phyloP scores from a whole-genome alignment of 148 eudicot genomes.

The Heliamphora exappendiculata region DNA sequence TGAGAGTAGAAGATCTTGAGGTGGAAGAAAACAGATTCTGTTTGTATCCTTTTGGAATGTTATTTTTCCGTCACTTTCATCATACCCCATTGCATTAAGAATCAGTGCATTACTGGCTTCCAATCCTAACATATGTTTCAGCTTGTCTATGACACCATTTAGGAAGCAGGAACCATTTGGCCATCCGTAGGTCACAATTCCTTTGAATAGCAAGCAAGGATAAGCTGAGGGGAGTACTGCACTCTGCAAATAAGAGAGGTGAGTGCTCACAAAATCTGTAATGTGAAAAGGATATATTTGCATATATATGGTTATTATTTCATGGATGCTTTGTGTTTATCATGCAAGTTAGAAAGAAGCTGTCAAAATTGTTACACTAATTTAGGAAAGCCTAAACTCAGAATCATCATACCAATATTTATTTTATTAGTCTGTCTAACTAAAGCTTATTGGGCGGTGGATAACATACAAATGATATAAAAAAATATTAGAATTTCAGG shows the following conservation, averaged over 20 bases:
- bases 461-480: too few relatives aligned
- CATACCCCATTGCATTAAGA: constrained; percentile 36
- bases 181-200: constrained; percentile 26
- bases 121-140: constrained; percentile 11
- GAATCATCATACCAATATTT: too few relatives aligned
- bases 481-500: too few relatives aligned
- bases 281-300: not conserved
- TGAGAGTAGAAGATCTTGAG: constrained; percentile 24
- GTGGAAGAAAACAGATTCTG: constrained; percentile 15
- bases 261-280: not conserved
- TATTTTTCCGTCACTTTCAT: constrained; percentile 24
- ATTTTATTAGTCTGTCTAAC: too few relatives aligned
- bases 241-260: constrained; percentile 17
- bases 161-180: constrained; percentile 20
- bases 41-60: constrained; percentile 21
- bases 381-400: too few relatives aligned
- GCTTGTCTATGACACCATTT: constrained; percentile 18
- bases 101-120: constrained; percentile 23
- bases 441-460: too few relatives aligned
- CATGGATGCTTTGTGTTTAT: not conserved
- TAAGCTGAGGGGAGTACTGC: constrained; percentile 31
- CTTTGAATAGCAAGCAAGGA: constrained; percentile 25
- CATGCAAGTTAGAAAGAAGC: too few relatives aligned
- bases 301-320: not conserved
- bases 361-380: too few relatives aligned